A percentile compares a stretch with the other conserved stretches of the same genome.
Evolutionary conservation across 2,329 filamentous ascomycete genomes (phyloP).

Genomic region (Aspergillus sp.): DNA sequence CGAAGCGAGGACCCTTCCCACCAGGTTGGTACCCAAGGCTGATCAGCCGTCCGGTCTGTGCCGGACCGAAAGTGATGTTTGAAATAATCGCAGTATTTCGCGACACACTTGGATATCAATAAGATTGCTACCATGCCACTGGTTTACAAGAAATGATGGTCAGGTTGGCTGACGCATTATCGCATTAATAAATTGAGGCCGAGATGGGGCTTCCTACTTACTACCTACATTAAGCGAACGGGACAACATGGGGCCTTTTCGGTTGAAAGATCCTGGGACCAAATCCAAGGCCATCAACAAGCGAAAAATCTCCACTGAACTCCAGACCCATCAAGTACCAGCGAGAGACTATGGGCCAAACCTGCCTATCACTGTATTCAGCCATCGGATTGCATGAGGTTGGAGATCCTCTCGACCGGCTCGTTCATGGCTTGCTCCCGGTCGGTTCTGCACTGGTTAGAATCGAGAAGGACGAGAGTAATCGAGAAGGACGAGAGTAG

Average conservation of each 20-base stretch:
- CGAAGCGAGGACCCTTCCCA: not conserved
- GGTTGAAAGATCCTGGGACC: not conserved
- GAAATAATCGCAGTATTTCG: not conserved
- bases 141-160: no score
- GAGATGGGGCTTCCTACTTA: no score
- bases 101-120: not conserved
- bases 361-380: not conserved
- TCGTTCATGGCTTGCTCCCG: conserved; percentile 69
- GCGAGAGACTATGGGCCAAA: no score
- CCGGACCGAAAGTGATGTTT: not conserved
- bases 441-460: conserved; percentile 59
- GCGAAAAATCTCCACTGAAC: no score
- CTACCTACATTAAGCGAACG: not conserved
- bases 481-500: not conserved
- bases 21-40: not conserved
- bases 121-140: no score
- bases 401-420: conserved; percentile 1
- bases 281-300: no score
- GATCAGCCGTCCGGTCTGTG: not conserved
- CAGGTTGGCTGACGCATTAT: no score
- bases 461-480: not conserved
- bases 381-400: not conserved
- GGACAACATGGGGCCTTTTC: not conserved
- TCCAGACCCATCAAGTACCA: no score
- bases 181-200: no score